Conservation (phyloP, 495 filamentous ascomycete species). For the Hypoxylon trugodes region DNA sequence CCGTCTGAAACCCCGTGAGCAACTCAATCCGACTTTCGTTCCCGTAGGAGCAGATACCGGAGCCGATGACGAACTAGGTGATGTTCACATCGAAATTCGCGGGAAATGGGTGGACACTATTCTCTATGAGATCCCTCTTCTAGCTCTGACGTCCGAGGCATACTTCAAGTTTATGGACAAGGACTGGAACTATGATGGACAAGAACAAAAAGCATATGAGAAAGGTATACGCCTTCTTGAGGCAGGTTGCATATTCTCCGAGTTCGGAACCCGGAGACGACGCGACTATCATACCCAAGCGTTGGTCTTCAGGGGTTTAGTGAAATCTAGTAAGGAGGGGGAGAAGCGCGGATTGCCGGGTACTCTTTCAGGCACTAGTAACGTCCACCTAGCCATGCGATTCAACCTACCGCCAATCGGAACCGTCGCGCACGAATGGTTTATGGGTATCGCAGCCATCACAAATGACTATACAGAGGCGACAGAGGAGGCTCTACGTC, state of each 20-base stretch:
- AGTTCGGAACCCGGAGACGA: constrained; percentile 89
- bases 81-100: constrained; percentile 74
- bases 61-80: constrained; percentile 74
- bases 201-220: constrained; percentile 80
- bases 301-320: constrained; percentile 84
- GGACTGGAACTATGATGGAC: constrained; percentile 85
- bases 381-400: constrained; percentile 96
- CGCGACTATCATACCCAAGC: constrained; percentile 96
- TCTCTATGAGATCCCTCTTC: constrained; percentile 94
- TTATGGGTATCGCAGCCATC: constrained; percentile 96
- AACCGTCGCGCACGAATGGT: constrained; percentile 98
- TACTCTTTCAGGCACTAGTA: constrained; percentile 86
- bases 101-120: constrained; percentile 96
- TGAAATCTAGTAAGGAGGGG: constrained; percentile 73
- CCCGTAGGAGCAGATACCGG: constrained; percentile 68
- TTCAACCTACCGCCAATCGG: constrained; percentile 83
- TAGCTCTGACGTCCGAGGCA: constrained; percentile 90
- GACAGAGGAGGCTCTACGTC: constrained; percentile 80
- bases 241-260: constrained; percentile 87
- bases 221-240: constrained; percentile 82
- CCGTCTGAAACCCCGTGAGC: constrained; percentile 78
- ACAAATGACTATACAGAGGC: constrained; percentile 84
- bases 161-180: constrained; percentile 95
- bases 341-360: constrained; percentile 69
- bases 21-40: constrained; percentile 75